Base-by-base conservation (phyloP, 1,139 yeast genomes). In the Suhomyces panamericanus region DNA sequence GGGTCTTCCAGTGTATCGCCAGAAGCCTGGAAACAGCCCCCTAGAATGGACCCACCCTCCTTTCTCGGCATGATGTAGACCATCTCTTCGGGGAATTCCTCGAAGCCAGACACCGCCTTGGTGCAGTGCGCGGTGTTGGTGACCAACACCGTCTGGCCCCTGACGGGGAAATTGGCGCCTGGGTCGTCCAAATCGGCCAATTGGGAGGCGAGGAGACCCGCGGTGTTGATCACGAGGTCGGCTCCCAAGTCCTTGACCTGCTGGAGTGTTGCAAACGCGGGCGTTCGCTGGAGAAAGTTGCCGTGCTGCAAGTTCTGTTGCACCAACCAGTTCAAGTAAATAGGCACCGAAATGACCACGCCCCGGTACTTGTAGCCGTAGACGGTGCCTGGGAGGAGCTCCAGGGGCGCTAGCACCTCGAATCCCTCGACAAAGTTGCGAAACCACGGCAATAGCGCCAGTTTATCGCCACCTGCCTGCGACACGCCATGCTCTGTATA, bases 11-110 rank as follows among this genome's bases (percentile, higher is more conserved):
- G 51, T 1, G 54, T 53, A 16, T 57, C 52, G 36, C 56, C 56
- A 29, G 64, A 51, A 1, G 50, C 53, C 14, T 60, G 53, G 51
- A 73, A 71, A 49, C 78, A 70, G 1, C 83, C 83, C 1, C 83
- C 83, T 40, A 78, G 68, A 26, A 77, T 72, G 17, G 74, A 63
- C 2, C 81, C 83, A 12, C 83, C 83, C 56, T 78, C 83, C 47
- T 70, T 69, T 39, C 83, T 58, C 6, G 83, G 83, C 71, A 78
- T 71, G 14, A 75, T 58, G 50, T 78, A 78, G 26, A 77, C 58
- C 49, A 59, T 49, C 50, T 78, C 82, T 39, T 67, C 51, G 1
- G 65, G 63, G 26, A 54, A 52, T 0, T 60, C 66, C 4, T 72
- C 66, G 38, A 64, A 62, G 6, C 67, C 65, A 6, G 64, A 59